Evolutionary conservation across 352 stramenopile genomes (phyloP), one percentile per base, ranked within the genome.

Genomic region (Aphanomyces stellatus): DNA sequence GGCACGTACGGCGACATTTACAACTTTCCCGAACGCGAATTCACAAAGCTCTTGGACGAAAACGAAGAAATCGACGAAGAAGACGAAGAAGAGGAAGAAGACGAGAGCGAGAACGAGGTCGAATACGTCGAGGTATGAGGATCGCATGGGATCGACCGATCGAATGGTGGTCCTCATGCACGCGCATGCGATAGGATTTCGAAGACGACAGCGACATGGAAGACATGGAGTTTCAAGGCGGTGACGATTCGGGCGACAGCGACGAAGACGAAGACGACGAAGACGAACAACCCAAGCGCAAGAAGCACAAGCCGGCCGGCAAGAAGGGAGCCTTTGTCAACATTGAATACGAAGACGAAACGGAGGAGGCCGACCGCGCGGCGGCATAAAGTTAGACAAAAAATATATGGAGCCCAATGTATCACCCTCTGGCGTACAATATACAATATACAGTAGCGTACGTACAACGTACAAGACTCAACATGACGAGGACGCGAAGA

Each of bases 1-100:
- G 96, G 96, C 71, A 99, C 95, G 6, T 99, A 99, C 81, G 96
- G 96, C 63, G 96, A 99, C 84, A 99, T 99, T 80, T 99, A 99
- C 85, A 99, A 99, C 79, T 99, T 99, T 80, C 95, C 96, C 48
- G 88, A 98, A 77, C 83, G 77, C 71, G 78, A 95, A 71, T 96
- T 97, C 73, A 81, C 88, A 62, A 92, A 93, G 43, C 84, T 93
- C 53, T 71, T 95, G 33, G 83, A 90, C 46, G 76, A 84, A 72
- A 80, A 86, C 56, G 81, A 74, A 53, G 82, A 64, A 81, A 90
- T 65, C 90, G 73, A 85, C 65, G 85, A 93, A 68, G 83, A 96
- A 41, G 75, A 83, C 43, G 71, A 73, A 11, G 79, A 88, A 53
- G 71, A 79, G 17, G 81, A 92, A n/a, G 79, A 88, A 55, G 78